These are phyloP conservation scores for Aspergillus candidus DNA, from an alignment of 2,329 filamentous ascomycete genomes.

Conservation along the genomic window DNA sequence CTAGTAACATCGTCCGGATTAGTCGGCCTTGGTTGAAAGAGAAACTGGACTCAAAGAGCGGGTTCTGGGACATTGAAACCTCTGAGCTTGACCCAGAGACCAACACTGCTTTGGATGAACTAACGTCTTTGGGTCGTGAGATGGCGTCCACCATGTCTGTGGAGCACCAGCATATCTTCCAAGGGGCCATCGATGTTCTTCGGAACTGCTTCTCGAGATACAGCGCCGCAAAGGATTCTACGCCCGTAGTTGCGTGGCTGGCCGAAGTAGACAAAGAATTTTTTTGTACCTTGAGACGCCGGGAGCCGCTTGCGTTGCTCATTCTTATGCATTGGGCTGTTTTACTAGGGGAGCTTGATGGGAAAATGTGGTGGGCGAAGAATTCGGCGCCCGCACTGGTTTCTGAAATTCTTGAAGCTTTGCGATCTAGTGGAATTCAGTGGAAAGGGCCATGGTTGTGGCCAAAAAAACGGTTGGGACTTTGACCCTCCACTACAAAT, in stretches of 20 bases:
- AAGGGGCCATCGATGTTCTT: conserved; percentile 24
- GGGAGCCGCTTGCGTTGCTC: conserved; percentile 26
- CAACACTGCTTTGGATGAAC: conserved; percentile 21
- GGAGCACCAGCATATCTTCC: conserved; percentile 25
- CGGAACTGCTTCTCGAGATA: conserved; percentile 25
- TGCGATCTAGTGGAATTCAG: conserved; percentile 16
- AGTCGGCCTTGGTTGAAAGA: conserved; percentile 41
- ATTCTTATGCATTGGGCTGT: conserved; percentile 35
- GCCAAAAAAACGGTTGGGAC: conserved; percentile 24
- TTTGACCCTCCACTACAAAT: conserved; percentile 12
- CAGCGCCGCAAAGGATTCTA: conserved; percentile 19
- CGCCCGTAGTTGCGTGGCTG: conserved; percentile 31
- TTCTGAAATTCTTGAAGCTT: conserved; percentile 20
- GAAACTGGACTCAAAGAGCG: conserved; percentile 44
- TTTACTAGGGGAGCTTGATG: conserved; percentile 27
- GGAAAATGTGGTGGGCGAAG: conserved; percentile 31
- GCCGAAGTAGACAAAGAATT: conserved; percentile 29
- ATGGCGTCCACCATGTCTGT: conserved; percentile 19
- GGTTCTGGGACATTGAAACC: conserved; percentile 39
- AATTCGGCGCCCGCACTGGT: conserved; percentile 27
- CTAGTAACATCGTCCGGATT: conserved; percentile 29
- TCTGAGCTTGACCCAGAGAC: conserved; percentile 21
- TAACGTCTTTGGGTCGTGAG: conserved; percentile 25
- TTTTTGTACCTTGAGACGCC: conserved; percentile 23
- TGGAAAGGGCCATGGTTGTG: conserved; percentile 26